Base-by-base conservation (phyloP, 768 basidiomycete species). In the Mrakia hoshinonis region DNA sequence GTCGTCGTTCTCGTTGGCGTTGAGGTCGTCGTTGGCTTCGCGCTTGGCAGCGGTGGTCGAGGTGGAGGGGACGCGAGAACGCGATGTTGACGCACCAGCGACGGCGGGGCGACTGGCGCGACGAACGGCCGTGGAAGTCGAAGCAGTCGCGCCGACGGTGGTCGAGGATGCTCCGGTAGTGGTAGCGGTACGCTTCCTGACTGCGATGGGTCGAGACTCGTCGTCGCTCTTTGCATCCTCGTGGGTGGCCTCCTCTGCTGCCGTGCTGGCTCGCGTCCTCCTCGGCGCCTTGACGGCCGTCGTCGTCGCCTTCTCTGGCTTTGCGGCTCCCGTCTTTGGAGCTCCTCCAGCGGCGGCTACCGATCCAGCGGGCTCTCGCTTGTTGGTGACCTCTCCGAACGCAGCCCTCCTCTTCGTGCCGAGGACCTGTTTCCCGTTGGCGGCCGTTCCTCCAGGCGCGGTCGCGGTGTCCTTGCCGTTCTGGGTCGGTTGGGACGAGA, bases 341-440 rank as follows among this genome's bases (percentile, higher is more conserved):
- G 26, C 67, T 48, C 47, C 66, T 46, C 69, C 49, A 18, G 72
- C 54, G 26, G 66, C 58, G 11, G 31, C 55, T 10, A n/a, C 43
- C 4, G 58, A 18, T 36, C 54, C 54, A 49, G 51, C 61, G 6
- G 69, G 36, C 36, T 34, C 69, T 15, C 61, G 36, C 34, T 73
- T 76, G 73, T 79, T 80, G 10, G 85, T 85, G 54, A 91, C 87
- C 77, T 91, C 90, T 20, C 85, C 85, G 51, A 91, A 82, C 0
- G 86, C 89, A 62, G 87, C 87, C 24, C 90, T 87, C 78, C 90
- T 91, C 68, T 89, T 85, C 77, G 89, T 89, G 43, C 84, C 85
- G 9, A 58, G 48, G 36, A 63, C 49, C 34, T 47, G 55, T 36
- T 48, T 68, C 22, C 62, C 62, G 61, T 60, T 15, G 26, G 66